These are phyloP conservation scores for Teunomyces panamensis DNA, from an alignment of 805 yeast genomes.

Conservation along the genomic window DNA sequence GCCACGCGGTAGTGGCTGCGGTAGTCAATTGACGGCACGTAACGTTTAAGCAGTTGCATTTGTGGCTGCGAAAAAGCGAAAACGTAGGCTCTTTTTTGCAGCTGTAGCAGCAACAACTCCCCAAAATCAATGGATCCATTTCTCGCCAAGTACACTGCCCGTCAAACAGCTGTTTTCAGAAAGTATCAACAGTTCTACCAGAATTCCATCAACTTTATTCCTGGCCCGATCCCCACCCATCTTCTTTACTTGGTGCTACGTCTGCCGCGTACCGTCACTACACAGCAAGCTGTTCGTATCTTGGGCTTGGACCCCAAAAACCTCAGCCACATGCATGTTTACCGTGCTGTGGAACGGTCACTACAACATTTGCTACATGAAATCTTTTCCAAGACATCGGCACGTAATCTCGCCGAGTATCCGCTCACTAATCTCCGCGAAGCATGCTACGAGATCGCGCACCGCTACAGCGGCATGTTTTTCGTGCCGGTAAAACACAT, in stretches of 20 bases:
- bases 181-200: neutral
- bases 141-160: neutral
- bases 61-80: constrained; percentile 1
- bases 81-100: too few species aligned
- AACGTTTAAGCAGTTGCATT: neutral
- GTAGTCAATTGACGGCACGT: neutral
- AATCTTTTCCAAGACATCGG: neutral
- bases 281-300: neutral
- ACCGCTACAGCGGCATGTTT: constrained; percentile 19
- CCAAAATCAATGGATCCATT: neutral
- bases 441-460: constrained; percentile 22
- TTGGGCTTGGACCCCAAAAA: neutral
- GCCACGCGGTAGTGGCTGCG: neutral
- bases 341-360: neutral
- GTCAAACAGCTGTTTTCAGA: neutral
- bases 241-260: constrained; percentile 2
- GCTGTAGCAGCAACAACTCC: too few species aligned
- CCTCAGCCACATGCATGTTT: neutral
- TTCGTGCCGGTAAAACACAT: constrained; percentile 16
- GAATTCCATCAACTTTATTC: neutral
- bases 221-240: neutral
- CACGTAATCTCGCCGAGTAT: constrained; percentile 9
- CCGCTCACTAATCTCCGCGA: constrained; percentile 26
- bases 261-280: neutral
- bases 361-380: neutral